Percentiles rank a stretch among this genome's conserved stretches.
phyloP scores from a whole-genome alignment of 371 early-diverging fungal species.

The Mortierella sp. region DNA sequence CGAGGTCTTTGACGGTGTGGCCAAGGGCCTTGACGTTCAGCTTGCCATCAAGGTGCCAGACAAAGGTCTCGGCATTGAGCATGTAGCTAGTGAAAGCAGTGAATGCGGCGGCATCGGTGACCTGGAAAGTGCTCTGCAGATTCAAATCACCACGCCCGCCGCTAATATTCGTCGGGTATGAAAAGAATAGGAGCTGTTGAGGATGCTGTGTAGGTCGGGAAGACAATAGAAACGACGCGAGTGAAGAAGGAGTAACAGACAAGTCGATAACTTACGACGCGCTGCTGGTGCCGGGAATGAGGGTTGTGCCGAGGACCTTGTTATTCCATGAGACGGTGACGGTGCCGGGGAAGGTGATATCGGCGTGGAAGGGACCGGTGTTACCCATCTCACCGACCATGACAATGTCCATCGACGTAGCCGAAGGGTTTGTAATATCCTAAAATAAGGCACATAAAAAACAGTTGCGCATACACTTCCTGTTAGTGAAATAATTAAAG shows the following conservation, averaged over 20 bases:
- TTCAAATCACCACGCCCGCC: slow-evolving; percentile 64
- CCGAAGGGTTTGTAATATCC: slow-evolving; percentile 60
- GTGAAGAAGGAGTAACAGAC: not conserved
- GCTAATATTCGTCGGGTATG: slow-evolving; percentile 18
- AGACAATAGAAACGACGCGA: not conserved
- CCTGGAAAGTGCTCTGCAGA: slow-evolving; percentile 62
- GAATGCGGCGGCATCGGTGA: slow-evolving; percentile 62
- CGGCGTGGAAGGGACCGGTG: slow-evolving; percentile 72
- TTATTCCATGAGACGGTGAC: slow-evolving; percentile 69
- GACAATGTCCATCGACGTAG: slow-evolving; percentile 60
- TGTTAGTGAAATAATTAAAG: not conserved
- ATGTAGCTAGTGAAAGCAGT: slow-evolving; percentile 65
- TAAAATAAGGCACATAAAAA: no score
- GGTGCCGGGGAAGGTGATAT: slow-evolving; percentile 65
- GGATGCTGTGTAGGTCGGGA: not conserved
- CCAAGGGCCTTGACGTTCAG: slow-evolving; percentile 71
- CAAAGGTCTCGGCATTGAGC: slow-evolving; percentile 68
- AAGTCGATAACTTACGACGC: slow-evolving; percentile 42
- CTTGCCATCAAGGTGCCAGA: slow-evolving; percentile 68
- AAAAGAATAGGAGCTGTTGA: not conserved
- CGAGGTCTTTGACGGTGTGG: slow-evolving; percentile 62
- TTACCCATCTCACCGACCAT: slow-evolving; percentile 65
- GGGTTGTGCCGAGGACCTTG: slow-evolving; percentile 61
- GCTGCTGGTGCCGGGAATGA: slow-evolving; percentile 60
- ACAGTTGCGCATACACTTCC: no score